Evolutionary conservation across 805 yeast species (phyloP), one percentile per base, ranked within the genome.

Genomic region (Saturnispora serradocipensis): DNA sequence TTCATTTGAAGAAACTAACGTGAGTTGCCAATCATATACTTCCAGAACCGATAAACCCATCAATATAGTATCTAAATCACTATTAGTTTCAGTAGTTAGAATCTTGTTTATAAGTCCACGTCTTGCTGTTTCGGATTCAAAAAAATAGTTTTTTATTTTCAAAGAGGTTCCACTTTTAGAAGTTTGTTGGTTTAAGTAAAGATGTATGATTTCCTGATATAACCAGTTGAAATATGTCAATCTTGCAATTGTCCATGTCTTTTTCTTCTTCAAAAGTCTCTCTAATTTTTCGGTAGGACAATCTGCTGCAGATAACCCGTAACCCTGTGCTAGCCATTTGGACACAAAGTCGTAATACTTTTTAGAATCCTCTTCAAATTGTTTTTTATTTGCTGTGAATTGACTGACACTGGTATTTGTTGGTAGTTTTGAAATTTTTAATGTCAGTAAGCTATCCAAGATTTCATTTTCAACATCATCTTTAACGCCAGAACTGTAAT

Each of bases 321-420:
- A 67, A 1, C 70, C 70, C 1, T 70, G 66, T 39, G 65, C 56
- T 43, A 68, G 53, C 35, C 64, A 56, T 51, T 65, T 67, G 3
- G 68, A 64, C 11, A 68, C 46, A 69, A 70, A 68, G 15, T 67
- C 69, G 50, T 68, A 68, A 53, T 60, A 68, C 38, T 61, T 65
- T 49, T 64, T 65, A 36, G 70, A 66, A 52, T 68, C 72, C 22
- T 68, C 72, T 52, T 68, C 72, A 50, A 68, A 68, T 5, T 52
- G 48, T 30, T 59, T 59, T 44, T 60, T 67, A 18, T 53, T 58
- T 5, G 59, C 16, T 18, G 32, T 44, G 5, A 53, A 28, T 22
- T 53, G 50, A 5, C 47, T 45, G 11, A 43, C 43, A 1, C 47
- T 27, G 1, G 53, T 55, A 3, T 47, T 35, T 8, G 50, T 44